Evolutionary conservation across 441 rosid species (phyloP).

Genomic region (Syzygium syzygioides): DNA sequence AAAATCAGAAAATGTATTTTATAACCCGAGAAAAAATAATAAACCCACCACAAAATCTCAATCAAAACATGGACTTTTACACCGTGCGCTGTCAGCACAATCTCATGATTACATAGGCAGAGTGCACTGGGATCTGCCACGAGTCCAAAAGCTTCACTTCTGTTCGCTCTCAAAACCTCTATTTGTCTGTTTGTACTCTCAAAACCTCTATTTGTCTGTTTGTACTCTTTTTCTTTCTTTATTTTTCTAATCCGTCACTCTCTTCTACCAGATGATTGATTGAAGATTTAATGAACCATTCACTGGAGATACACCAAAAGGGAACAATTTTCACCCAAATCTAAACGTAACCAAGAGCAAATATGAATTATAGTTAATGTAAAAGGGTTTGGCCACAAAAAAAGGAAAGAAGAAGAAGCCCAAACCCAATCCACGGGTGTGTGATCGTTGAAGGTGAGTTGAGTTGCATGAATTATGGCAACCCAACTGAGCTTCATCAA

Average conservation of each 20-base stretch:
- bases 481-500: no score
- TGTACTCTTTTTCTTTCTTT: neutral
- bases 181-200: neutral
- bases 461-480: no score
- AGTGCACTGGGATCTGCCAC: no score
- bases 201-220: neutral
- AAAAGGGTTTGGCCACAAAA: no score
- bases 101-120: no score
- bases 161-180: no score
- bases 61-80: neutral
- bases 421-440: no score
- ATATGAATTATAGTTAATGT: no score
- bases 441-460: no score
- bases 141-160: neutral
- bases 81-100: rapidly evolving
- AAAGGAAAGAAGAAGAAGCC: no score
- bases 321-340: neutral
- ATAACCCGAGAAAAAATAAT: neutral
- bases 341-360: no score
- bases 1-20: neutral
- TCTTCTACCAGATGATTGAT: no score
- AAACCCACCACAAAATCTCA: neutral
- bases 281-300: neutral
- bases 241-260: neutral
- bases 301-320: neutral